Percentiles rank a stretch among this genome's conserved stretches.
These are phyloP conservation scores for Paulownia fortunei DNA, from an alignment of 257 asterid species.

Conservation along the genomic window DNA sequence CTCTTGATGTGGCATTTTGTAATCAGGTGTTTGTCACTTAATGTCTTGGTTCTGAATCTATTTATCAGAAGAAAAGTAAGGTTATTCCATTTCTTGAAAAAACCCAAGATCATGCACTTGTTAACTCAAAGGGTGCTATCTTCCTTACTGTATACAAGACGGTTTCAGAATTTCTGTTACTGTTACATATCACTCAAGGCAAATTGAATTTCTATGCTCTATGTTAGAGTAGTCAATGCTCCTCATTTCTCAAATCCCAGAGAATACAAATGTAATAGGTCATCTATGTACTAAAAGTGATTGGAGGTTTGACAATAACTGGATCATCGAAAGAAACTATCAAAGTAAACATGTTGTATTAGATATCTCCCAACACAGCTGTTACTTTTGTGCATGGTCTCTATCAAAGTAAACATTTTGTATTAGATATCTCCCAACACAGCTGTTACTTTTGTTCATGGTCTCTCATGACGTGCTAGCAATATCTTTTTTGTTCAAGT, in stretches of 20 bases:
- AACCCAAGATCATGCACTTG: background rate
- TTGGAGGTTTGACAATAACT: background rate
- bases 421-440: background rate
- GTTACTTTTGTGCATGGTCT: background rate
- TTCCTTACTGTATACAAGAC: background rate
- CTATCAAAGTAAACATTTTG: background rate
- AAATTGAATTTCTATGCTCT: background rate
- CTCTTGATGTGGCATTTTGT: background rate
- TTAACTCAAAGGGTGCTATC: background rate
- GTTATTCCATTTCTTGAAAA: too few relatives aligned
- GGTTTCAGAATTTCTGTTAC: background rate
- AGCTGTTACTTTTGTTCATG: background rate
- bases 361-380: background rate
- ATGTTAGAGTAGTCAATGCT: background rate
- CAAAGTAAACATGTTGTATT: background rate
- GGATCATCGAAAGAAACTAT: background rate
- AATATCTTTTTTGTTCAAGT: background rate
- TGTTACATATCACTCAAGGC: background rate
- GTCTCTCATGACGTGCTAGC: background rate
- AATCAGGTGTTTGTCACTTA: background rate
- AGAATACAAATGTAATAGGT: background rate
- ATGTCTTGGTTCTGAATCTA: background rate
- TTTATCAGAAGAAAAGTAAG: background rate
- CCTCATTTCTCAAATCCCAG: background rate
- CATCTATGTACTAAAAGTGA: background rate